Percentiles rank a stretch among this genome's conserved stretches.
Conservation (phyloP, 2,329 filamentous ascomycete species). For the Metarhizium robertsii region DNA sequence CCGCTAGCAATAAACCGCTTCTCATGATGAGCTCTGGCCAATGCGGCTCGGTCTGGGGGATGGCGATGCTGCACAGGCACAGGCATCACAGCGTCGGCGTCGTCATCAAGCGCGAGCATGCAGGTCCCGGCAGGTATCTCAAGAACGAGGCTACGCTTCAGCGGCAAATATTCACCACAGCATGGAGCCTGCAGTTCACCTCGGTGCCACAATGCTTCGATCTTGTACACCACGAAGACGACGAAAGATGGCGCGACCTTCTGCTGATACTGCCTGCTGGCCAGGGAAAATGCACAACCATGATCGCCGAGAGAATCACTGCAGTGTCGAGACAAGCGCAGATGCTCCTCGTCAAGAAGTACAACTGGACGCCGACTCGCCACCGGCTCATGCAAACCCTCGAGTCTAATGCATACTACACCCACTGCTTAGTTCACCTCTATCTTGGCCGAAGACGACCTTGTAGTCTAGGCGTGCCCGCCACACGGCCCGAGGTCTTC, state of each 20-base stretch:
- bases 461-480: background rate
- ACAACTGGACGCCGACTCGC: constrained; percentile 5
- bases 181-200: background rate
- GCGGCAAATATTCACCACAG: background rate
- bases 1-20: background rate
- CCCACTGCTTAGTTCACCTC: constrained; percentile 37
- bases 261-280: constrained; percentile 11
- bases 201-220: constrained; percentile 1
- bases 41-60: constrained; percentile 6
- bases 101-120: constrained; percentile 5
- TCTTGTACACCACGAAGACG: background rate
- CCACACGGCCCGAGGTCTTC: constrained; percentile 16
- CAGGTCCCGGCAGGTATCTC: constrained; percentile 5
- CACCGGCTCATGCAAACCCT: constrained; percentile 1
- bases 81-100: background rate
- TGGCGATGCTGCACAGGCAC: background rate
- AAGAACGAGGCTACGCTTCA: constrained; percentile 2
- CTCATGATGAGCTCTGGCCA: constrained; percentile 2
- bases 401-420: constrained; percentile 20
- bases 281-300: constrained; percentile 15
- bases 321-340: constrained; percentile 10
- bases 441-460: constrained; percentile 33
- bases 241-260: constrained; percentile 8
- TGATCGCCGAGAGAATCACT: constrained; percentile 21
- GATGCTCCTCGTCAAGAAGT: constrained; percentile 11